Evolutionary conservation across 352 stramenopile genomes (phyloP).

Genomic region (Blastocystis sp.): DNA sequence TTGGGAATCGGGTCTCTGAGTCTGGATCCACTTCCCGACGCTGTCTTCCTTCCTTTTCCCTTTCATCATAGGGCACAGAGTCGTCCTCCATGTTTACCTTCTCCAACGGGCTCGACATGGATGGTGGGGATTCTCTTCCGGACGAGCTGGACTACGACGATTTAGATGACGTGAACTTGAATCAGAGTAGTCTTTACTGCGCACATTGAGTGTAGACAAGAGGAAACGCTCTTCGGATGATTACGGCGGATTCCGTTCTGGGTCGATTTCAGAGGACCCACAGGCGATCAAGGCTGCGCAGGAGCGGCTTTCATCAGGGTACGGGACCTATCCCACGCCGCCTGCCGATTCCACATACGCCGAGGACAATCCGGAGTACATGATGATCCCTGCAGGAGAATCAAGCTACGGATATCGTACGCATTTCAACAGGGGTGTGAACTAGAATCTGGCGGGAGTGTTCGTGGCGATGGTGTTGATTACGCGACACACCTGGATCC

Average conservation of each 20-base stretch:
- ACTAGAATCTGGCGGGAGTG: background rate
- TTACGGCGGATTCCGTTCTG: background rate
- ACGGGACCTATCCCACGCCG: background rate
- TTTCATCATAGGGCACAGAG: background rate
- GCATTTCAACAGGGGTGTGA: background rate
- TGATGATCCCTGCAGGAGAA: background rate
- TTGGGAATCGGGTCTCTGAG: constrained; percentile 20
- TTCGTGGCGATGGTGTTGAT: constrained; percentile 1
- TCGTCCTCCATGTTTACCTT: constrained; percentile 43
- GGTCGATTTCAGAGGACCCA: background rate
- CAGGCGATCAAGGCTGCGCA: background rate
- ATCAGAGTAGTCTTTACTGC: background rate
- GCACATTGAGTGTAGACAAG: constrained; percentile 16
- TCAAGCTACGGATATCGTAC: background rate
- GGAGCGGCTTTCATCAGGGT: background rate
- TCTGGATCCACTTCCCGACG: constrained; percentile 10
- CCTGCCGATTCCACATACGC: background rate
- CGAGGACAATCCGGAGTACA: constrained; percentile 8
- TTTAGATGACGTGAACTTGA: background rate
- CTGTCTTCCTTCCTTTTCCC: background rate
- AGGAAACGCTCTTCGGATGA: constrained; percentile 8
- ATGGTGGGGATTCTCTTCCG: background rate
- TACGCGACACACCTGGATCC: background rate
- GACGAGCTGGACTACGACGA: constrained; percentile 41
- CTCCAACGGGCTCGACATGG: background rate